A percentile compares a stretch with the other conserved stretches of the same genome.
Conservation (phyloP, 2,329 filamentous ascomycete species). For the Chaetomium sp. region DNA sequence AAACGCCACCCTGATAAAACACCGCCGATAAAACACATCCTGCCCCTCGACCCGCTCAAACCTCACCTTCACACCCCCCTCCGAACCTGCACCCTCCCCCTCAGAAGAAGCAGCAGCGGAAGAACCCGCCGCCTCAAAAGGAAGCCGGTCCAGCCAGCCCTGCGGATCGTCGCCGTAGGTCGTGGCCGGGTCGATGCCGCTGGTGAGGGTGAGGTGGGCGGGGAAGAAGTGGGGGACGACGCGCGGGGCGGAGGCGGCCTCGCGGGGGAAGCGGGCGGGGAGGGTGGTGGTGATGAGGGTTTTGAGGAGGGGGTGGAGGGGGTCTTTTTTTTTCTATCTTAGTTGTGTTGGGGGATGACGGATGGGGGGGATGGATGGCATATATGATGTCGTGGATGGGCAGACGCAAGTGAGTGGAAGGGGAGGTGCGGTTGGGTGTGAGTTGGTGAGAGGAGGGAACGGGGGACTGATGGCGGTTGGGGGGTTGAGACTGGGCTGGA, state of each 20-base stretch:
- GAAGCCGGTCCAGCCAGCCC: slow-evolving; percentile 37
- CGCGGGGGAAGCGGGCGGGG: slow-evolving; percentile 35
- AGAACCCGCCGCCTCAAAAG: too few species aligned
- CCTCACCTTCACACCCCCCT: slow-evolving; percentile 25
- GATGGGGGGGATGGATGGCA: too few species aligned
- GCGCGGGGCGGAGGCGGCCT: slow-evolving; percentile 24
- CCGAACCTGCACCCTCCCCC: neutral
- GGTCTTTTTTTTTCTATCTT: neutral
- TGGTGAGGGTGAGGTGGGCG: slow-evolving; percentile 40
- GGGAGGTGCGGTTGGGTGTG: too few species aligned
- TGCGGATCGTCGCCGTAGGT: slow-evolving; percentile 36
- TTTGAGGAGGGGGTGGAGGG: slow-evolving; percentile 31
- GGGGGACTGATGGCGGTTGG: too few species aligned
- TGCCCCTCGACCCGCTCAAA: slow-evolving; percentile 35
- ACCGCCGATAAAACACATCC: slow-evolving; percentile 39
- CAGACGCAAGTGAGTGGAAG: too few species aligned
- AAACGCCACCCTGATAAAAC: slow-evolving; percentile 36
- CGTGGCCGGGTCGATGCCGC: slow-evolving; percentile 32
- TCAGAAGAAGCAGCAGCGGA: slow-evolving; percentile 10
- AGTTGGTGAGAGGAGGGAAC: neutral
- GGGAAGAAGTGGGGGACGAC: slow-evolving; percentile 34
- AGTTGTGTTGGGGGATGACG: too few species aligned
- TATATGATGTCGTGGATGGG: neutral
- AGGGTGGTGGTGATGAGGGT: slow-evolving; percentile 32
- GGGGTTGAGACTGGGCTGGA: neutral